phyloP scores from a whole-genome alignment of 768 basidiomycete genomes.

The Multifurca ochricompacta region DNA sequence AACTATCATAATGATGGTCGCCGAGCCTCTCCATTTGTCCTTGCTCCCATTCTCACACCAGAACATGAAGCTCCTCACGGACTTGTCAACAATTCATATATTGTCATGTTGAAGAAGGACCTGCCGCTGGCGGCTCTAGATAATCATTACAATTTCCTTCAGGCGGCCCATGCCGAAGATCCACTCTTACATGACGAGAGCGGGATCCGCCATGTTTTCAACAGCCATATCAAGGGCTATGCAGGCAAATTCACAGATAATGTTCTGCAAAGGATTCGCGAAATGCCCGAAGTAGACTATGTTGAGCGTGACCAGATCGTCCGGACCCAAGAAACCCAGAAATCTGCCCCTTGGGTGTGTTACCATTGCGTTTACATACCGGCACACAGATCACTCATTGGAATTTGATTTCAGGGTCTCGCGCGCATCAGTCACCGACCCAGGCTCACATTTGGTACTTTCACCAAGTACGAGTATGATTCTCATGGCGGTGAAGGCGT shows the following conservation, averaged over 20 bases:
- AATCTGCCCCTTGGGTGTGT: slow-evolving; percentile 79
- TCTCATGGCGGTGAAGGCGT: slow-evolving; percentile 80
- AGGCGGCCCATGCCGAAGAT: slow-evolving; percentile 49
- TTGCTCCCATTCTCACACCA: slow-evolving; percentile 48
- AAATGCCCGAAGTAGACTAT: slow-evolving; percentile 84
- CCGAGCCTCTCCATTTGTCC: slow-evolving; percentile 36
- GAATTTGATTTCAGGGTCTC: slow-evolving; percentile 60
- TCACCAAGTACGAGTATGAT: slow-evolving; percentile 74
- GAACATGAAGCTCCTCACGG: slow-evolving; percentile 58
- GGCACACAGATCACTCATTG: slow-evolving; percentile 10
- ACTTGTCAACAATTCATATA: slow-evolving; percentile 85
- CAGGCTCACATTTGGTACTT: slow-evolving; percentile 70
- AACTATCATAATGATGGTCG: slow-evolving; percentile 28
- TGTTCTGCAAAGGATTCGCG: slow-evolving; percentile 68
- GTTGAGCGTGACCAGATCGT: slow-evolving; percentile 94
- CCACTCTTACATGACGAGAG: slow-evolving; percentile 44
- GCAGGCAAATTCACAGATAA: slow-evolving; percentile 66
- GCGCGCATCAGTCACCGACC: slow-evolving; percentile 88
- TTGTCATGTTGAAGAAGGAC: slow-evolving; percentile 79
- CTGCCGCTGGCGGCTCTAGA: slow-evolving; percentile 47
- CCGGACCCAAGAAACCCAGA: slow-evolving; percentile 63
- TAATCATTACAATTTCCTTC: slow-evolving; percentile 75
- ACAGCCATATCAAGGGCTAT: slow-evolving; percentile 67
- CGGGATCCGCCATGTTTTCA: slow-evolving; percentile 71
- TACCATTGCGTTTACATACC: neutral